These are phyloP conservation scores for Myrica gale DNA, from an alignment of 306 rosid genomes.

Conservation along the genomic window DNA sequence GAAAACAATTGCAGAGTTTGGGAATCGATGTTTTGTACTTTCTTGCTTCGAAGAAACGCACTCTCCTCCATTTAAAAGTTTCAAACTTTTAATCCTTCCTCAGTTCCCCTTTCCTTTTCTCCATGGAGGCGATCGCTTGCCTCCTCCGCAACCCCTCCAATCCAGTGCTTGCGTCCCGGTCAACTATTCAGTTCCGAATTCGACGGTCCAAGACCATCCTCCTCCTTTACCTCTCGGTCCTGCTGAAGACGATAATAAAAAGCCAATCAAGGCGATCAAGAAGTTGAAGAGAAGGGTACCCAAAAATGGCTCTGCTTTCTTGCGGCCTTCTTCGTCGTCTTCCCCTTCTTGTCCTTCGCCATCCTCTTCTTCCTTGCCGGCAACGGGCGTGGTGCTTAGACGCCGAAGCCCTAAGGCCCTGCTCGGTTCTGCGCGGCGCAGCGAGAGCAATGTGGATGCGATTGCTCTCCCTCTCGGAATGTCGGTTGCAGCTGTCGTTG, in stretches of 20 bases:
- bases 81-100: background rate
- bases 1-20: too few relatives aligned
- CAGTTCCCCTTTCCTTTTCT: background rate
- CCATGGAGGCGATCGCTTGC: conserved; percentile 25
- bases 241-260: conserved; percentile 3
- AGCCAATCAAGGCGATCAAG: conserved; percentile 16
- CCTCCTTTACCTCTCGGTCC: background rate
- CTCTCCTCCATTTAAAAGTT: background rate
- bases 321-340: conserved; percentile 33
- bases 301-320: conserved; percentile 32
- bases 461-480: conserved; percentile 79
- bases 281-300: conserved; percentile 21
- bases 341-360: conserved; percentile 29
- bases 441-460: conserved; percentile 37
- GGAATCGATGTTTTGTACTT: background rate
- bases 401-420: conserved; percentile 57
- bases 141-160: conserved; percentile 10
- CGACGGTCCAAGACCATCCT: conserved; percentile 25
- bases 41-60: background rate
- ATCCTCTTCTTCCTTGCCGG: conserved; percentile 26
- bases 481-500: conserved; percentile 77
- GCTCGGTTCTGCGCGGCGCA: conserved; percentile 38
- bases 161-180: conserved; percentile 14
- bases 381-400: conserved; percentile 33
- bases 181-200: conserved; percentile 11